Evolutionary conservation across 1,284 basidiomycete genomes (phyloP), one percentile per base, ranked within the genome.

Genomic region (Malassezia furfur): DNA sequence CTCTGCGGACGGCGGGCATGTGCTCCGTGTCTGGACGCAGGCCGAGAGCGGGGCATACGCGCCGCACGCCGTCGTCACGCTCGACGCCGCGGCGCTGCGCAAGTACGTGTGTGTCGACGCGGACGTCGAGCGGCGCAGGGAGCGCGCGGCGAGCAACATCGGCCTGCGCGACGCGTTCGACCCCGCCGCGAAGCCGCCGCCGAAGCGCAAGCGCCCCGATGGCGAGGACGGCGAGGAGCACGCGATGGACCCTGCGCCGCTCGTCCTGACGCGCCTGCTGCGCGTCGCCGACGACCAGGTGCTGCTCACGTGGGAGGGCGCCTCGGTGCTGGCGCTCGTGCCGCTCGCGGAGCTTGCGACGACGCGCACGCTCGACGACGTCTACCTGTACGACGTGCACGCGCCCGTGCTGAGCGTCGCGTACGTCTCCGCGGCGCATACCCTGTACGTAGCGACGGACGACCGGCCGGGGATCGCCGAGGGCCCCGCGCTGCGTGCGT

Each of bases 1-100:
- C 39, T 61, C 62, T 40, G 61, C 65, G 7, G 68, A 71, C 31
- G 68, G 68, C 10, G 68, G 68, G 17, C 46, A 59, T 15, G 41
- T 52, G 1, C 41, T 71, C 36, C 57, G 67, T 21, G 57, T 66
- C 2, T 69, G 68, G 67, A 40, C 50, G 37, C 35, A 46, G 6
- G 22, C 19, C 5, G 35, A 22, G 40, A 10, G 21, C 5, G 36
- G 32, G 45, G 9, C 22, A 28, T 49, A 46, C 14, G 31, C n/a
- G 1, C 50, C 49, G 28, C 50, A 43, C 12, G n/a, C 49, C 9
- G 40, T 57, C 10, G 35, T 48, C 9, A 37, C 44, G 8, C 28
- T 58, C 19, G 53, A 50, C 28, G 40, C 35, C 5, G 30, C 35
- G 2, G 37, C 40, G n/a, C 34, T 62, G 21, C 19, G 41, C 5